Conservation (phyloP, 2,329 filamentous ascomycete genomes). For the Aotearoamyces nothofagi region DNA sequence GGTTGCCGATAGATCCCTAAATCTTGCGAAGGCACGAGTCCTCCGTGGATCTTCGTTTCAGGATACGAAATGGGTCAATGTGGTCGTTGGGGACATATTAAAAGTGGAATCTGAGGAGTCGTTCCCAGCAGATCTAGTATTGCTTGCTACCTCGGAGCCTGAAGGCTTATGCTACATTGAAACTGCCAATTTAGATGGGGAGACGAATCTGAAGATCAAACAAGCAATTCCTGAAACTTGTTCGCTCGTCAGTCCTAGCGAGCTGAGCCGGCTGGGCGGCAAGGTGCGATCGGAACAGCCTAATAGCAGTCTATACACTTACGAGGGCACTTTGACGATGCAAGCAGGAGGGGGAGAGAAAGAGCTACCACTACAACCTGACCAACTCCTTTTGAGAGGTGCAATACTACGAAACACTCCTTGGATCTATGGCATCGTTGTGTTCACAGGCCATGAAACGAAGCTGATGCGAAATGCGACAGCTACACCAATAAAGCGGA, state of each 20-base stretch:
- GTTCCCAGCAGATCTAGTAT: constrained; percentile 84
- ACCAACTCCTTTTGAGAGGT: constrained; percentile 84
- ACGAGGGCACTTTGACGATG: constrained; percentile 90
- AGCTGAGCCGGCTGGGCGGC: constrained; percentile 74
- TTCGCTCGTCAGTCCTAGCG: constrained; percentile 69
- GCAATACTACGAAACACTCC: constrained; percentile 91
- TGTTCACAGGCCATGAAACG: constrained; percentile 95
- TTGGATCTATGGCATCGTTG: constrained; percentile 91
- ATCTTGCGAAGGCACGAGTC: constrained; percentile 73
- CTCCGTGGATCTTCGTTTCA: constrained; percentile 72
- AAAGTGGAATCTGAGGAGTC: constrained; percentile 89
- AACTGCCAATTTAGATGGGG: constrained; percentile 92
- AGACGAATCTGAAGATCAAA: constrained; percentile 98
- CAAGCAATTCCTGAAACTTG: constrained; percentile 90
- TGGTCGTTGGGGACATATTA: constrained; percentile 83
- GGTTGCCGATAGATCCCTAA: constrained; percentile 71
- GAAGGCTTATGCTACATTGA: constrained; percentile 98
- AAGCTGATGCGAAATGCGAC: constrained; percentile 99
- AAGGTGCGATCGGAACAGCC: constrained; percentile 89
- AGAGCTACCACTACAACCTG: constrained; percentile 75
- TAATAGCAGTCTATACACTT: constrained; percentile 96
- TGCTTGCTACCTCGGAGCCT: constrained; percentile 88
- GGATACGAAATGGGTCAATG: constrained; percentile 85
- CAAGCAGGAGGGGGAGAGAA: constrained; percentile 83
- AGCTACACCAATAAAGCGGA: constrained; percentile 92